Evolutionary conservation across 257 asterid genomes (phyloP).

Genomic region (Dorcoceras hygrometricum): DNA sequence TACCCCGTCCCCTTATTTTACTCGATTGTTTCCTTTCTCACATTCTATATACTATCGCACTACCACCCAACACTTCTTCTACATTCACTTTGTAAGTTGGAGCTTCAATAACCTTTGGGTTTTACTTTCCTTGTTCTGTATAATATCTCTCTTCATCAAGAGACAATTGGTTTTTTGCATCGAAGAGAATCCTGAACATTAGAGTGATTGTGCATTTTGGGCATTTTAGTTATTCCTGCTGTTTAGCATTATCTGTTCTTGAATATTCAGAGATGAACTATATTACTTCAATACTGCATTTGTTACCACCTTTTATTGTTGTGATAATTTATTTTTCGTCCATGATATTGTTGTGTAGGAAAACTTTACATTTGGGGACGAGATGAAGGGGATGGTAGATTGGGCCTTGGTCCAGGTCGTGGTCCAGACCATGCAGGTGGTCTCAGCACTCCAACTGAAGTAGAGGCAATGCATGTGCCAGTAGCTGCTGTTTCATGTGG

Average conservation of each 20-base stretch:
- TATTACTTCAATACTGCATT: constrained; percentile 15
- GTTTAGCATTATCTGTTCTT: background rate
- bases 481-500: constrained; percentile 93
- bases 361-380: constrained; percentile 92
- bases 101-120: no score
- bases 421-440: constrained; percentile 96
- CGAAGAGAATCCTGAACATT: background rate
- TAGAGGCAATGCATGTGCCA: constrained; percentile 64
- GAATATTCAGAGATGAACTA: background rate
- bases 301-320: constrained; percentile 25
- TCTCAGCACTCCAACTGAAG: constrained; percentile 75
- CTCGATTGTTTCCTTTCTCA: background rate
- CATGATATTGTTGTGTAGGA: constrained; percentile 42
- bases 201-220: background rate
- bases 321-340: constrained; percentile 14
- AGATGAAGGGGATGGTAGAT: constrained; percentile 98
- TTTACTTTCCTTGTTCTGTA: background rate
- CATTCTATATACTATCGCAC: no score
- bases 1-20: background rate
- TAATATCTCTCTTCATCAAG: background rate
- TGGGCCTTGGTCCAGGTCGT: constrained; percentile 95
- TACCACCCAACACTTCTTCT: background rate
- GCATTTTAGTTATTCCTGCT: background rate
- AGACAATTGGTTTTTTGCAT: background rate
- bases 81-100: background rate